Evolutionary conservation across 129 eudicot species (phyloP).

Genomic region (Helichrysum umbraculigerum): DNA sequence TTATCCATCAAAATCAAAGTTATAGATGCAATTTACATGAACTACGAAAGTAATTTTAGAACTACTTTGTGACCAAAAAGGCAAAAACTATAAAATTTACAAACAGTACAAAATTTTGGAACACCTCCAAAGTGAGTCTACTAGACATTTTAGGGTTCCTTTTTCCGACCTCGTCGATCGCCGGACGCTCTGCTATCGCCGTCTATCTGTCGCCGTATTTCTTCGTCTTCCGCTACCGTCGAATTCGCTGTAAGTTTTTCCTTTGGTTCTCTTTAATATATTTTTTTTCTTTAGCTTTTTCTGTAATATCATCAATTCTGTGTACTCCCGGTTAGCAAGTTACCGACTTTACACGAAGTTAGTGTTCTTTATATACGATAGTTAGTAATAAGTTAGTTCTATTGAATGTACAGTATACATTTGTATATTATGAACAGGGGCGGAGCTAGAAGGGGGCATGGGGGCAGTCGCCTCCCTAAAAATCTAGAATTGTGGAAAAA

Average conservation of each 20-base stretch:
- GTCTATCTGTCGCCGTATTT: neutral
- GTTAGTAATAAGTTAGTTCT: neutral
- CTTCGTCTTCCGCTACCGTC: neutral
- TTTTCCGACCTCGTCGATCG: slow-evolving; percentile 14
- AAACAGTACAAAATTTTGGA: neutral
- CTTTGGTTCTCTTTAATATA: neutral
- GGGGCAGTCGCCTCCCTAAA: too few species aligned
- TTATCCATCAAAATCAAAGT: too few species aligned
- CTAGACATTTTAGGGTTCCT: slow-evolving; percentile 21
- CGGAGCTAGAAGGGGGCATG: too few species aligned
- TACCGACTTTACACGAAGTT: neutral
- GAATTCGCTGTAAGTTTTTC: slow-evolving; percentile 22
- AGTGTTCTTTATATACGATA: neutral
- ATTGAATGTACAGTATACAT: neutral
- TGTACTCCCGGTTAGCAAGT: neutral
- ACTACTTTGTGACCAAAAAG: too few species aligned
- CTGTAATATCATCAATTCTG: neutral
- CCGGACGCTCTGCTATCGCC: slow-evolving; percentile 14
- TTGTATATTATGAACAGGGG: neutral
- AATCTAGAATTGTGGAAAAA: too few species aligned
- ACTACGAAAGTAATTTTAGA: too few species aligned
- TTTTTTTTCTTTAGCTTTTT: neutral
- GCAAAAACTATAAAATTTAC: neutral
- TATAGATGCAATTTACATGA: too few species aligned
- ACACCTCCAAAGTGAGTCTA: neutral